phyloP scores from a whole-genome alignment of 352 stramenopile genomes.

The Pythium rhizo-oryzae region DNA sequence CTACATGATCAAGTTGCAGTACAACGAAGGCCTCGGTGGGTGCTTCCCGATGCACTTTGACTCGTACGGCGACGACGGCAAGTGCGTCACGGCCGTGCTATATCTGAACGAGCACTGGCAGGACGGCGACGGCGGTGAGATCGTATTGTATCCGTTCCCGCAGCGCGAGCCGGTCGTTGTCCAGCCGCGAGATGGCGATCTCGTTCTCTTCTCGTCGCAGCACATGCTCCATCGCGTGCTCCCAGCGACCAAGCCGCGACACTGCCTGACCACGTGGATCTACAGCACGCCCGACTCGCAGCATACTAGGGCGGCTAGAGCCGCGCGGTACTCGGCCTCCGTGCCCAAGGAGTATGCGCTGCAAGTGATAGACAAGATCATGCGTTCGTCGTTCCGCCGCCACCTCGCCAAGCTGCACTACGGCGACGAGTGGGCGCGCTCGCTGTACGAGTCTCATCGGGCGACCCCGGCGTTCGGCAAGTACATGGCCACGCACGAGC shows the following conservation, averaged over 20 bases:
- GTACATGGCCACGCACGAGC: slow-evolving; percentile 67
- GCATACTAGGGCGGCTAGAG: neutral
- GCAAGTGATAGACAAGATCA: slow-evolving; percentile 51
- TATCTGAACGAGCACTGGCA: slow-evolving; percentile 87
- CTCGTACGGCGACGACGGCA: slow-evolving; percentile 80
- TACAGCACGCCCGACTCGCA: slow-evolving; percentile 37
- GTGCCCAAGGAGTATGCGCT: slow-evolving; percentile 4
- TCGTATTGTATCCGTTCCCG: slow-evolving; percentile 85
- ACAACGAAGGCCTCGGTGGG: slow-evolving; percentile 71
- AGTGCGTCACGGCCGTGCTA: slow-evolving; percentile 81
- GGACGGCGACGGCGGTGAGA: slow-evolving; percentile 70
- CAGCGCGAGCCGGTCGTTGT: slow-evolving; percentile 42
- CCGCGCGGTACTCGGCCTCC: slow-evolving; percentile 4
- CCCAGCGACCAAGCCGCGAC: slow-evolving; percentile 46
- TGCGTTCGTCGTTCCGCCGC: slow-evolving; percentile 59
- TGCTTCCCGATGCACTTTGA: slow-evolving; percentile 90
- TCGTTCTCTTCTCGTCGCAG: slow-evolving; percentile 82
- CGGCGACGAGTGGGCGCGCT: slow-evolving; percentile 55
- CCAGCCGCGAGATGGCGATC: slow-evolving; percentile 53
- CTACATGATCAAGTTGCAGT: slow-evolving; percentile 83
- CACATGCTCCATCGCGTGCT: slow-evolving; percentile 83
- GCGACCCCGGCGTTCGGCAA: slow-evolving; percentile 51
- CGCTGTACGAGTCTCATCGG: slow-evolving; percentile 59
- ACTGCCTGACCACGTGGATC: slow-evolving; percentile 75
- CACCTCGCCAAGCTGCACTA: slow-evolving; percentile 67